Evolutionary conservation across 495 filamentous ascomycete species (phyloP), one percentile per base, ranked within the genome.

Genomic region (Xylaria palmicola): DNA sequence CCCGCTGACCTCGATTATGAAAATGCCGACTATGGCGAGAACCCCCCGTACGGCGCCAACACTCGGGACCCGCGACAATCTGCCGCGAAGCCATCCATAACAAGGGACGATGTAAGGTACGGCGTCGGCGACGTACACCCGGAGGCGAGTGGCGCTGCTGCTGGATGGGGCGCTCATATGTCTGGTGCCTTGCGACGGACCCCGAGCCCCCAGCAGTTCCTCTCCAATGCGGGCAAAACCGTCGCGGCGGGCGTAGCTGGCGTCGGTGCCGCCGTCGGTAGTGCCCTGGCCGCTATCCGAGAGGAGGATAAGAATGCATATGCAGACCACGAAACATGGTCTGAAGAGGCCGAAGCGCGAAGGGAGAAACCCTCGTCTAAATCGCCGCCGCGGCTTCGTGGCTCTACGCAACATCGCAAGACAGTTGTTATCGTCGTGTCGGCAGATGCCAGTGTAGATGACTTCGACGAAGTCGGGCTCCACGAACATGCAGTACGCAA

Each of bases 121-220:
- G 75, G 71, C 50, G 70, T 78, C 30, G 69, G 67, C 26, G 74
- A 72, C 13, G 62, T 73, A 56, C 74, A 74, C 17, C 65, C 72
- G 12, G 62, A 68, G 48, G 62, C 66, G 37, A 64, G 62, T 63
- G 67, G 62, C 37, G 60, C 44, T 58, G 56, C 74, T 75, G 83
- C 63, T 44, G 83, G 85, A 63, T 86, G 93, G 76, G 86, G 93
- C 65, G 81, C 85, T 47, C 88, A 88, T 48, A 88, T 95, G 80
- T 86, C 89, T 55, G 90, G 89, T 59, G 90, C 89, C n/a, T 76
- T 96, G 70, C 85, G 90, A 66, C 85, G 92, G 53, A 94, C 92
- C 5, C 90, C 93, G 9, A 95, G 90, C 67, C 93, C 93, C 26
- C 91, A 95, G 68, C 90, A 95, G 74, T 83, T 96, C 60, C 83